Conservation (phyloP, 179 eudicot genomes). For the Corrigiola litoralis region DNA sequence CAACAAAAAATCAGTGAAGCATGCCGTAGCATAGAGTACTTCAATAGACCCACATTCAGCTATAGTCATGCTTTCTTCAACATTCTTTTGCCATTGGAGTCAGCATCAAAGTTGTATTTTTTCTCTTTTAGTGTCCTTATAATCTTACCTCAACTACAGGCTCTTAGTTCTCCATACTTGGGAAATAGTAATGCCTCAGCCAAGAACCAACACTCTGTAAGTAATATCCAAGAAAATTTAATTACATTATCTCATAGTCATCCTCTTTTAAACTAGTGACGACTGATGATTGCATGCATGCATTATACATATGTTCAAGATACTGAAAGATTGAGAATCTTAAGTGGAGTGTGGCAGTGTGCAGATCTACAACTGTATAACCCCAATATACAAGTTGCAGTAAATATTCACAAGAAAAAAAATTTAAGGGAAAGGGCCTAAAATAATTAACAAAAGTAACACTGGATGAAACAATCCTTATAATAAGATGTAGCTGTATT, state of each 20-base stretch:
- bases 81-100: background rate
- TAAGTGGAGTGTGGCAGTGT: no score
- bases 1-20: slow-evolving; percentile 25
- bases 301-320: no score
- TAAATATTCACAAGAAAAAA: no score
- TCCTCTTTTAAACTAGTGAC: no score
- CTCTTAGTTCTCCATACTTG: slow-evolving; percentile 85
- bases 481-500: no score
- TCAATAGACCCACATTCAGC: slow-evolving; percentile 19
- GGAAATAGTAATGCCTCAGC: slow-evolving; percentile 41
- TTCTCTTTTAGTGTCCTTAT: background rate
- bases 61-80: slow-evolving; percentile 18
- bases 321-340: no score
- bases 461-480: no score
- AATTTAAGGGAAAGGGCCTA: no score
- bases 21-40: slow-evolving; percentile 13
- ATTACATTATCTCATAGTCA: background rate
- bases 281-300: no score
- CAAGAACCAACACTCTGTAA: slow-evolving; percentile 63
- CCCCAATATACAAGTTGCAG: no score
- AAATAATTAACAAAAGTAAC: no score
- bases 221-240: slow-evolving; percentile 1
- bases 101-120: background rate
- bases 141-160: slow-evolving; percentile 62
- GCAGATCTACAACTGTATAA: no score